Evolutionary conservation across 768 basidiomycete genomes (phyloP).

Genomic region (Panus rudis): DNA sequence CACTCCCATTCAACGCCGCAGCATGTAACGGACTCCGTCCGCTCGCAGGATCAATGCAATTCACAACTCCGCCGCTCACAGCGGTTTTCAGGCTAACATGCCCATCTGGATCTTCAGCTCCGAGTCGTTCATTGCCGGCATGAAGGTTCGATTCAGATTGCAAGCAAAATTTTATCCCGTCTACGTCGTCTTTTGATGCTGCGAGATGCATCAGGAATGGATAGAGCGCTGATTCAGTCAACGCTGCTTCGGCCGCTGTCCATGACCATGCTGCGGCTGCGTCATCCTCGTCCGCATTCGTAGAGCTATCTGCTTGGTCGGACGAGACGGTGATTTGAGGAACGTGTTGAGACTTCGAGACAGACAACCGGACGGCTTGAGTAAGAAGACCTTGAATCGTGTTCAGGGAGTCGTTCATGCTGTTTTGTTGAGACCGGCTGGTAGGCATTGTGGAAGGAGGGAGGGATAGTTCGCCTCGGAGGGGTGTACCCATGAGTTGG

Average conservation of each 20-base stretch:
- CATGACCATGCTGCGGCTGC: conserved; percentile 64
- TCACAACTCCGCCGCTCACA: conserved; percentile 64
- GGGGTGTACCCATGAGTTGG: conserved; percentile 63
- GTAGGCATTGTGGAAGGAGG: conserved; percentile 30
- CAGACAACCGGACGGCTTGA: conserved; percentile 61
- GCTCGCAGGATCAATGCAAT: conserved; percentile 62
- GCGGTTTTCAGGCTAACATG: conserved; percentile 20
- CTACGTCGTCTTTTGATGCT: conserved; percentile 61
- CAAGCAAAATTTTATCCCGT: conserved; percentile 57
- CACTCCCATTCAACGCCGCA: conserved; percentile 64
- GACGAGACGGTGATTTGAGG: conserved; percentile 32
- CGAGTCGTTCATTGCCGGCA: conserved; percentile 15
- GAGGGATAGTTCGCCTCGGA: conserved; percentile 84
- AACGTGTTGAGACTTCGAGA: conserved; percentile 28
- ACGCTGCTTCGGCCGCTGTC: conserved; percentile 70
- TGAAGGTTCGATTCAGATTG: conserved; percentile 20
- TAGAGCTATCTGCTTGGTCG: conserved; percentile 18
- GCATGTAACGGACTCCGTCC: conserved; percentile 75
- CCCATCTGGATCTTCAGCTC: conserved; percentile 9
- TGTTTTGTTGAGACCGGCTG: conserved; percentile 33
- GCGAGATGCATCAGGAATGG: conserved; percentile 79
- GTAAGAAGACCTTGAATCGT: conserved; percentile 59
- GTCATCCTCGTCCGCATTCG: conserved; percentile 31
- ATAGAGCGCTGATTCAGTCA: conserved; percentile 62
- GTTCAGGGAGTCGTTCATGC: conserved; percentile 45